Conservation (phyloP, 139 green algal species). For the Coelastrella sp. region DNA sequence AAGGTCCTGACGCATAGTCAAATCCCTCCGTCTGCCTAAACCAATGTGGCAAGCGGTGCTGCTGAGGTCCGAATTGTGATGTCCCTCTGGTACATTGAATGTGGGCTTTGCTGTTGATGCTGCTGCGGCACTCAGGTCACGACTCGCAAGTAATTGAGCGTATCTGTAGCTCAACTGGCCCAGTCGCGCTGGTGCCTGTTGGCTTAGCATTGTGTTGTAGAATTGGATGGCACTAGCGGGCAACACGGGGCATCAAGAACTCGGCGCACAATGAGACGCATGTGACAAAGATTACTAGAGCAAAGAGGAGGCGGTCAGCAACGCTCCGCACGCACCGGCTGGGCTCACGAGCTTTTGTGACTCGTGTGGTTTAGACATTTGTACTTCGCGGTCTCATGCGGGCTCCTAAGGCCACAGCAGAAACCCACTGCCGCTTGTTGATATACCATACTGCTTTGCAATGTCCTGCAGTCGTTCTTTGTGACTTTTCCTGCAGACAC, state of each 20-base stretch:
- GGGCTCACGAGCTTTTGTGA: not conserved
- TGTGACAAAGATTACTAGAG: no score
- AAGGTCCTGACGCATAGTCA: slow-evolving; percentile 76
- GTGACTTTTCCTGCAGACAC: no score
- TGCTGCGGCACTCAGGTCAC: not conserved
- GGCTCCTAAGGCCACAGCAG: no score
- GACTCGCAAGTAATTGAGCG: not conserved
- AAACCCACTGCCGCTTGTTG: no score
- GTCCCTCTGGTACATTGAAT: slow-evolving; percentile 62
- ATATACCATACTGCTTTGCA: no score
- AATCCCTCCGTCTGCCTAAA: slow-evolving; percentile 64
- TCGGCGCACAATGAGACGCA: no score
- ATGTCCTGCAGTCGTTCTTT: no score
- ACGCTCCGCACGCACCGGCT: no score
- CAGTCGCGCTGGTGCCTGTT: not conserved
- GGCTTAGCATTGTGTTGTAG: not conserved
- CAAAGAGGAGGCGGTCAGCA: no score
- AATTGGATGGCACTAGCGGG: not conserved
- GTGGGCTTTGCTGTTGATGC: slow-evolving; percentile 45
- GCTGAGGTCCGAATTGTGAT: slow-evolving; percentile 69
- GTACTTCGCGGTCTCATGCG: no score
- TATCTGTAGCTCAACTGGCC: not conserved
- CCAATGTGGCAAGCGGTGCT: slow-evolving; percentile 72
- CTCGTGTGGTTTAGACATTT: not conserved
- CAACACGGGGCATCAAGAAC: not conserved